Evolutionary conservation across 352 stramenopile genomes (phyloP), one percentile per base, ranked within the genome.

Genomic region (Thalassiosira mediterranea): DNA sequence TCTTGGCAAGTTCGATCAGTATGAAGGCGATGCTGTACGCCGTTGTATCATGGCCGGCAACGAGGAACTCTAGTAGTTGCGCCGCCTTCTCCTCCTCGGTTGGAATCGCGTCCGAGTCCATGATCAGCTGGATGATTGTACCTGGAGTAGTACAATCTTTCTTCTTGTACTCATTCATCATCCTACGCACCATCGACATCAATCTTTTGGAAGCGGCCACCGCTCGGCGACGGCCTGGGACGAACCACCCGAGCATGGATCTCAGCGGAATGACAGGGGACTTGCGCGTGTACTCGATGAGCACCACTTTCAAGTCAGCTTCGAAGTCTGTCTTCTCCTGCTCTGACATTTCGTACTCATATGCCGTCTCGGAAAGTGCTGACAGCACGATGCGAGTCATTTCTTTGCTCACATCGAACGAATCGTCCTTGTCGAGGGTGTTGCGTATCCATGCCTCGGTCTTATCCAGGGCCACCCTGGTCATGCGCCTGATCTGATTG

Each of bases 31-130:
- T 21, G 34, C 42, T 75, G 40, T 81, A 81, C n/a, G 63, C 60
- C 28, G 80, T 88, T 4, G 77, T 81, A 37, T 85, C 80, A 34
- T 80, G 56, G 28, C 76, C 80, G n/a, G 60, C 59, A 32, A 85
- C 4, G n/a, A 86, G 53, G 38, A 76, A 76, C 21, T 72, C 38
- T 1, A 76, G 5, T 4, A 86, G 51, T 64, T 88, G 71, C 21
- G 59, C 46, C 21, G 46, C 32, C 8, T 52, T 53, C 31, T 83
- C 66, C 4, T 66, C 29, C 26, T 86, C 76, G 38, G n/a, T 77
- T 3, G 21, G 29, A 28, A 79, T 79, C 10, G 56, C 32, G 17
- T 70, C n/a, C 40, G 64, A 68, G 2, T 76, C 56, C 32, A 64
- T 62, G n/a, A 87, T 63, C 1, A 40, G 38, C 47, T 82, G 19